Evolutionary conservation across 2,329 filamentous ascomycete genomes (phyloP), one percentile per base, ranked within the genome.

Genomic region (Aspergillus quadrilineatus): DNA sequence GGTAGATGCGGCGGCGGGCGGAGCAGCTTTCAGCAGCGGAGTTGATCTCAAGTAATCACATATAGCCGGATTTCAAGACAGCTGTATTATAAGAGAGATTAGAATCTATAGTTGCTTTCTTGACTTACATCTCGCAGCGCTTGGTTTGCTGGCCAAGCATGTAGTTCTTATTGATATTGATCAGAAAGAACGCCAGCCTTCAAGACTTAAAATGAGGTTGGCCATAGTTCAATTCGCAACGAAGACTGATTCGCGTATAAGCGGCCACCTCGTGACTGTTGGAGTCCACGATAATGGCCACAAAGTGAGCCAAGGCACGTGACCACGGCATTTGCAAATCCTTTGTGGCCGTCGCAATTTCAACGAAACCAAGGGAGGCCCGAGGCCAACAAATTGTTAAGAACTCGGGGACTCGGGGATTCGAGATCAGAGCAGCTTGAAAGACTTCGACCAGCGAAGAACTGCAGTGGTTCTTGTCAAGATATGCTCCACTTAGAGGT

Each of bases 1-100:
- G 55, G 56, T 78, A 50, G 76, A 78, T 65, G 67, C 66, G 30
- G 63, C 68, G 41, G 75, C 76, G 34, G 75, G 76, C 41, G 73
- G 73, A 29, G 64, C 58, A 22, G 61, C 68, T 5, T 74, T 74
- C 41, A 59, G 69, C 10, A 64, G 67, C 8, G 69, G 69, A 12
- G 69, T 71, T 12, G 69, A 72, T 36, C 49, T 70, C 50, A 59
- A 67, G 58, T 57, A 56, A 29, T 5, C 14, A 30, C 12, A 30
- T 17, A 6, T 17, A 10, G n/a, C 44, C 4, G 44, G 15, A 1
- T 30, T 36, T 22, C 22, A 4, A n/a, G 26, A 4, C n/a, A 10
- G 8, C 17, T 17, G 6, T 17, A 42, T 22, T 5, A 42, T 42
- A 22, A 37, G 34, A 37, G 12, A 9, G 14, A 12, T 5, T 37